Evolutionary conservation across 257 asterid species (phyloP), one percentile per base, ranked within the genome.

Genomic region (Cruciata laevipes): DNA sequence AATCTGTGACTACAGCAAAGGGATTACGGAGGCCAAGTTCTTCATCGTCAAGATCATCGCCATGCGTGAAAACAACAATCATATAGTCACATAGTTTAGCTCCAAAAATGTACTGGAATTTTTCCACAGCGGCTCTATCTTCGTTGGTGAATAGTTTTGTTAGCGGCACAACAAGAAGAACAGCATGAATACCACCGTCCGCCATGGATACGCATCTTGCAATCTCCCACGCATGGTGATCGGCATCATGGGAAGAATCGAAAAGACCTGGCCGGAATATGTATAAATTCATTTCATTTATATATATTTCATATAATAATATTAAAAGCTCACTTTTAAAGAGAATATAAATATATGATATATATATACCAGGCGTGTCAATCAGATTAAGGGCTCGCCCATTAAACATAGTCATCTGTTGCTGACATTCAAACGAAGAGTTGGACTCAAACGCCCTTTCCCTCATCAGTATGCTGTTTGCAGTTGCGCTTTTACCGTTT

Each of bases 401-500:
- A 37, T 75, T 77, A 12, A 80, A 73, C 0, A 80, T 84, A 69
- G 86, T 85, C 13, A 2, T 38, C 13, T 10, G 47, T 38, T 38
- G 47, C 13, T 38, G 47, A 38, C 47, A 38, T 65, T 85, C 86
- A 4, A 90, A 83, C 80, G 81, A 73, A 55, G 81, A 38, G 84
- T 71, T 77, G 1, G 95, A 87, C 66, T 52, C 79, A 78, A 89
- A 89, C 25, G 83, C 83, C 79, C 69, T 81, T 55, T 66, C 73
- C 24, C 81, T 51, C 17, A 90, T n/a, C n/a, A n/a, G 69, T 60
- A 90, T 87, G 65, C 94, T 87, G 70, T 90, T 90, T n/a, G 89
- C 94, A 0, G 94, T 89, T 3, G 97, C 97, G 73, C 95, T 89
- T 72, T 87, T 89, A 0, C 97, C 97, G 72, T 83, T 87, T 30